Evolutionary conservation across 208 protist genomes (phyloP).

Genomic region (Wallacemonas sp.): DNA sequence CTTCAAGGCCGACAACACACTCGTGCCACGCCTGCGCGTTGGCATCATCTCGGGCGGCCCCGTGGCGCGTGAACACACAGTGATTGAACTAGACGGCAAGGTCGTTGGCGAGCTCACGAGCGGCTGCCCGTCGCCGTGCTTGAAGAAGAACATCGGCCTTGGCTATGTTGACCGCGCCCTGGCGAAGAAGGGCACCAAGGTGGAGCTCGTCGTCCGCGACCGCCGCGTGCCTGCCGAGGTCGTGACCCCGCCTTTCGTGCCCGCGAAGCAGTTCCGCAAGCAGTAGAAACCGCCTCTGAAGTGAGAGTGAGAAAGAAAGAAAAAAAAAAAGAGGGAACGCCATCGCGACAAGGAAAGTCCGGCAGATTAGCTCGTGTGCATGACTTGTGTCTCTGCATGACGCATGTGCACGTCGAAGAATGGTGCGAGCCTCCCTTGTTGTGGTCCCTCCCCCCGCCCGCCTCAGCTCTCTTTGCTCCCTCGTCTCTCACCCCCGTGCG

Average conservation of each 20-base stretch:
- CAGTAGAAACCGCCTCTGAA: conserved; percentile 5
- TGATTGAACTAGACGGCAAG: conserved; percentile 68
- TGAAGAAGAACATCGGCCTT: conserved; percentile 92
- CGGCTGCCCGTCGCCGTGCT: conserved; percentile 86
- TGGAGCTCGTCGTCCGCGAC: conserved; percentile 91
- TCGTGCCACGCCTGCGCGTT: conserved; percentile 80
- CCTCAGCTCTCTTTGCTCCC: no score
- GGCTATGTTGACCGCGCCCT: conserved; percentile 85
- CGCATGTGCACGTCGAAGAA: no score
- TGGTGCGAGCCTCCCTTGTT: no score
- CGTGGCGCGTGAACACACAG: conserved; percentile 83
- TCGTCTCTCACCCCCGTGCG: no score
- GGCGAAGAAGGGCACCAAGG: conserved; percentile 69
- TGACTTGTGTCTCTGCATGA: no score
- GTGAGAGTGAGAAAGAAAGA: neutral
- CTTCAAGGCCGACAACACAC: conserved; percentile 38
- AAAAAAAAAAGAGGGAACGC: neutral
- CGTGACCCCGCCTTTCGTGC: conserved; percentile 93
- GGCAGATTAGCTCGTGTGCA: neutral
- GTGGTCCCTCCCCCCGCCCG: no score
- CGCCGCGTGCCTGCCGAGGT: conserved; percentile 75
- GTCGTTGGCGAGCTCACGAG: conserved; percentile 90
- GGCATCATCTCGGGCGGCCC: conserved; percentile 90
- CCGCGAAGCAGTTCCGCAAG: conserved; percentile 60
- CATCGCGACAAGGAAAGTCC: neutral